These are phyloP conservation scores for Venturia carpophila DNA, from an alignment of 2,329 filamentous ascomycete species.

Conservation along the genomic window DNA sequence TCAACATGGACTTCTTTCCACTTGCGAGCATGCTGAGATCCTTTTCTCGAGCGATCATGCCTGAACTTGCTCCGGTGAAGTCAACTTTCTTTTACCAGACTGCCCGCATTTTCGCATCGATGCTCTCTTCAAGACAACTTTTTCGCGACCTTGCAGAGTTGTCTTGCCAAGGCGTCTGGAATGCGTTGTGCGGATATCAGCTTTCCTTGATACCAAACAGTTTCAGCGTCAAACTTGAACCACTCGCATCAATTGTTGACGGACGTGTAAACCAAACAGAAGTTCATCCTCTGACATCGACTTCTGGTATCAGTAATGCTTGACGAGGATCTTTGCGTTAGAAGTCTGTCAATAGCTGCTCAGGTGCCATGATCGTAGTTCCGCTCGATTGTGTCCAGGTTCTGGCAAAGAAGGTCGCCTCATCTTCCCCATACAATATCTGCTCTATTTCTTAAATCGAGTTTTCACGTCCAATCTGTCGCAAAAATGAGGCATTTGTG, in stretches of 20 bases:
- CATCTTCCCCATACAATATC: background rate
- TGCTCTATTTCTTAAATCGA: too few relatives aligned
- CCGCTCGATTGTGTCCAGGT: background rate
- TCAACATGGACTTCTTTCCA: background rate
- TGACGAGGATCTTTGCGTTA: background rate
- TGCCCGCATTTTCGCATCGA: background rate
- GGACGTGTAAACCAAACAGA: background rate
- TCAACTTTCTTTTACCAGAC: background rate
- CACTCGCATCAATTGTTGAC: background rate
- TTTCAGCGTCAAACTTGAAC: constrained; percentile 5
- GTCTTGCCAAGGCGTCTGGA: background rate
- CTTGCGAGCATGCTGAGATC: background rate
- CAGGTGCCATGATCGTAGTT: background rate
- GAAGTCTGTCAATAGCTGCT: background rate
- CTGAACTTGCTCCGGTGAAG: background rate
- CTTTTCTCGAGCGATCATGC: background rate
- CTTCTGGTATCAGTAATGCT: background rate
- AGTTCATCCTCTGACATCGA: background rate
- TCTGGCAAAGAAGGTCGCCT: constrained; percentile 3
- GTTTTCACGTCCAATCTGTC: background rate
- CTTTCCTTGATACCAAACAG: background rate
- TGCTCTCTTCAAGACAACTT: background rate
- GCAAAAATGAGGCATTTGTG: background rate
- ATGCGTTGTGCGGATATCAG: constrained; percentile 5
- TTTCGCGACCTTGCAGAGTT: background rate